Conservation (phyloP, 2,329 filamentous ascomycete genomes). For the Fusarium tupiense region DNA sequence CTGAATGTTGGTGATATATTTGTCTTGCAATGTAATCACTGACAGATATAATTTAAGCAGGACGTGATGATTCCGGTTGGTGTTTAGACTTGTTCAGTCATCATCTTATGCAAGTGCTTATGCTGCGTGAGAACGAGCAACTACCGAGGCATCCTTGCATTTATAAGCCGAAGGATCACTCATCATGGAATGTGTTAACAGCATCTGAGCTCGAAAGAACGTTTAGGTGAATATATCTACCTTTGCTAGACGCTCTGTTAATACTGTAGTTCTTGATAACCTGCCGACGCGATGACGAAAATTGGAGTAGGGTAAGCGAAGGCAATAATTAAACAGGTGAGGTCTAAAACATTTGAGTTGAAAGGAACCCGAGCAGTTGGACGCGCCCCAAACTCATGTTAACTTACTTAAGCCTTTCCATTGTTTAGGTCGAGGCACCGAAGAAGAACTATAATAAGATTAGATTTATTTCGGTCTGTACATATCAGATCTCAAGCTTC, state of each 20-base stretch:
- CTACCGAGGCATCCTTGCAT: not conserved
- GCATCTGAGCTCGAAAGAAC: not conserved
- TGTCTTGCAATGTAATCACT: not conserved
- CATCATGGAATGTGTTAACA: not conserved
- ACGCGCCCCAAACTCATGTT: too few relatives aligned
- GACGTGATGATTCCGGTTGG: not conserved
- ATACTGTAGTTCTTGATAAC: not conserved
- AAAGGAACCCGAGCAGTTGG: not conserved
- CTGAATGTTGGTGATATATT: not conserved
- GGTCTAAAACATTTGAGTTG: not conserved
- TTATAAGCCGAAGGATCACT: not conserved
- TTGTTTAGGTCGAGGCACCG: too few relatives aligned
- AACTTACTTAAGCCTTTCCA: too few relatives aligned
- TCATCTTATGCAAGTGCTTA: not conserved
- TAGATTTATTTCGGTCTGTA: too few relatives aligned
- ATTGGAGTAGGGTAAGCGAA: not conserved
- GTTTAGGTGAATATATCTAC: accelerated
- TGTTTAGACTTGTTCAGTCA: conserved; percentile 1
- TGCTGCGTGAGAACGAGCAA: not conserved
- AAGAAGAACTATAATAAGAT: not conserved
- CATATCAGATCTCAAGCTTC: not conserved
- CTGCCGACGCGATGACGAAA: too few relatives aligned
- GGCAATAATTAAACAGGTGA: not conserved
- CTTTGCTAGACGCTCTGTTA: not conserved
- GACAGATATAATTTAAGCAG: not conserved